These are phyloP conservation scores for Emydomyces testavorans DNA, from an alignment of 2,329 filamentous ascomycete species.

Conservation along the genomic window DNA sequence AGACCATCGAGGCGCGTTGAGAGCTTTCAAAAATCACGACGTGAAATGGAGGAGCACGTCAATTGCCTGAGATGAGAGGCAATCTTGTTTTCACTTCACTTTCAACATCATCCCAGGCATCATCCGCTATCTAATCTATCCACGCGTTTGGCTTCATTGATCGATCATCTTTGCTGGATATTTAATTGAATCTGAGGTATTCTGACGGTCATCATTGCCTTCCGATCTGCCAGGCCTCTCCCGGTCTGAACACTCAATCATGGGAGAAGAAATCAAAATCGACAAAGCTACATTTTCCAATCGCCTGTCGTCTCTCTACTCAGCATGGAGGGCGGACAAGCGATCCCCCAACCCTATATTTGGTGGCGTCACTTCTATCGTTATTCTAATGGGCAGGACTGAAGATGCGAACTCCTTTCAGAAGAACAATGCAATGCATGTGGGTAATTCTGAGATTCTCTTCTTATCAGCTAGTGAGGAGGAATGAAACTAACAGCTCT, in stretches of 20 bases:
- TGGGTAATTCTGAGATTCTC: slow-evolving; percentile 38
- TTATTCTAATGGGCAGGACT: slow-evolving; percentile 89
- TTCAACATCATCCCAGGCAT: slow-evolving; percentile 2
- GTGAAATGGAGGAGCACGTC: not conserved
- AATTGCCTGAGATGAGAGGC: not conserved
- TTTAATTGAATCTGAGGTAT: no score
- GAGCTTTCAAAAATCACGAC: slow-evolving; percentile 9
- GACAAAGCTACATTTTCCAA: slow-evolving; percentile 89
- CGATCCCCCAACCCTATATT: slow-evolving; percentile 76
- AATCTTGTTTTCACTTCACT: not conserved
- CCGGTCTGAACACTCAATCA: slow-evolving; percentile 23
- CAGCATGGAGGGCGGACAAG: slow-evolving; percentile 94
- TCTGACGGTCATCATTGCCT: no score
- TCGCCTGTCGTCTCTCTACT: slow-evolving; percentile 73
- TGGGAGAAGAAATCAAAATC: slow-evolving; percentile 82
- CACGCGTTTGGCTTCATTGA: not conserved
- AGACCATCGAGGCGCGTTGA: slow-evolving; percentile 2
- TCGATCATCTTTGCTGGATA: not conserved
- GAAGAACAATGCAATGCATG: slow-evolving; percentile 95
- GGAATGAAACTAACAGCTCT: slow-evolving; percentile 9
- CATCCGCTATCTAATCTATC: not conserved
- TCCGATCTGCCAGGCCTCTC: not conserved
- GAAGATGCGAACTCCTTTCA: slow-evolving; percentile 77
- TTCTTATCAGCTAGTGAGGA: not conserved
- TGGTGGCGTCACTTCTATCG: slow-evolving; percentile 71